These are phyloP conservation scores for Medicago arabica DNA, from an alignment of 306 rosid species.

Conservation along the genomic window DNA sequence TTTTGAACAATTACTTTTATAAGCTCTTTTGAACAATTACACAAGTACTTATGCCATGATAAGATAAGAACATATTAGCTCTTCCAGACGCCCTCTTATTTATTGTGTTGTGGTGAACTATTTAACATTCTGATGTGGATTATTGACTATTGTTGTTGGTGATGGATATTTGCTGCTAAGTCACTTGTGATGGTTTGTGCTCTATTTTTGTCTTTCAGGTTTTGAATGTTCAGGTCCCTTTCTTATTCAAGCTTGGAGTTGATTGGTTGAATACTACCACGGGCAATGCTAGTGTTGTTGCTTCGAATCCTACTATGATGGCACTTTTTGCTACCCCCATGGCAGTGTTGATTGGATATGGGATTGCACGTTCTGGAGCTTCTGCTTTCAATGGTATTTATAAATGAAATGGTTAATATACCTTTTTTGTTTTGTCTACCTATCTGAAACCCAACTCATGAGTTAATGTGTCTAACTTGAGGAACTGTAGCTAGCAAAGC, in stretches of 20 bases:
- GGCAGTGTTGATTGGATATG: constrained; percentile 89
- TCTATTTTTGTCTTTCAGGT: constrained; percentile 56
- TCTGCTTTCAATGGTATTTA: constrained; percentile 94
- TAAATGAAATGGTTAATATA: constrained; percentile 57
- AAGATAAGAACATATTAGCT: neutral
- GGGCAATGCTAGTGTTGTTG: constrained; percentile 65
- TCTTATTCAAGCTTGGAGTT: constrained; percentile 91
- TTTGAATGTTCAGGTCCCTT: constrained; percentile 96
- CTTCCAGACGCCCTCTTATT: neutral
- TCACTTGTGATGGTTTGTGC: constrained; percentile 27
- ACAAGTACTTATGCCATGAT: neutral
- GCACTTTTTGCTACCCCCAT: constrained; percentile 86
- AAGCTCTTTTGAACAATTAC: neutral
- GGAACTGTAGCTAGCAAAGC: constrained; percentile 17
- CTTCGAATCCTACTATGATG: constrained; percentile 64
- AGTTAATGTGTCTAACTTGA: neutral
- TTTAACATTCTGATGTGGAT: constrained; percentile 28
- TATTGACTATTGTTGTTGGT: constrained; percentile 20
- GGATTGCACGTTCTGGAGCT: constrained; percentile 89
- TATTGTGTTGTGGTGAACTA: constrained; percentile 26
- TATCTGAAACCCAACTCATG: neutral
- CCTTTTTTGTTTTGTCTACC: constrained; percentile 41
- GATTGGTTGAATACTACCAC: constrained; percentile 85
- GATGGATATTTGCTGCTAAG: constrained; percentile 29
- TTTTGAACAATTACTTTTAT: no score